Conservation (phyloP, 805 yeast species). For the Blastobotrys americana region DNA sequence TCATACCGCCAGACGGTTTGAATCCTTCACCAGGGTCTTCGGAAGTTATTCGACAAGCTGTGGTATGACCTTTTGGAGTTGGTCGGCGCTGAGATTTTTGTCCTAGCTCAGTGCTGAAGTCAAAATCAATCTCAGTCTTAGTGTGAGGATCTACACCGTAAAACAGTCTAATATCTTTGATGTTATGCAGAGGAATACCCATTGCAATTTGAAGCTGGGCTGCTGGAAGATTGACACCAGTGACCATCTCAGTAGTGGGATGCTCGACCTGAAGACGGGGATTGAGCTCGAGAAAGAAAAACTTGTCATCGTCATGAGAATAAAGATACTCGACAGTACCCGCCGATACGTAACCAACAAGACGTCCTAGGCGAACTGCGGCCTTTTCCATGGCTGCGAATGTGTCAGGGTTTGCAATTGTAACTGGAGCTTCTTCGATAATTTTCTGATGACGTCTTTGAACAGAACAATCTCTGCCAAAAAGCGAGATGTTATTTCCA, state of each 20-base stretch:
- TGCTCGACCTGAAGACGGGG: constrained; percentile 99
- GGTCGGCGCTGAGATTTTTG: constrained; percentile 83
- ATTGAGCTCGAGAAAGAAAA: constrained; percentile 92
- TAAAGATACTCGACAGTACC: constrained; percentile 98
- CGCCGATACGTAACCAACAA: constrained; percentile 97
- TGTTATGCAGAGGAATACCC: constrained; percentile 97
- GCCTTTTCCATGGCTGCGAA: constrained; percentile 92
- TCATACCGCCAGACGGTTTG: constrained; percentile 95
- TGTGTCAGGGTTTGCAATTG: constrained; percentile 80
- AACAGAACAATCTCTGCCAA: constrained; percentile 99
- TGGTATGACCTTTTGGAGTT: constrained; percentile 94
- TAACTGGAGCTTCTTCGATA: constrained; percentile 98
- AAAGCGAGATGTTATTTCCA: constrained; percentile 93
- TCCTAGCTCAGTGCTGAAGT: constrained; percentile 66
- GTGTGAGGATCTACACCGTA: constrained; percentile 97
- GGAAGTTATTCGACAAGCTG: constrained; percentile 97
- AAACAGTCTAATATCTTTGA: constrained; percentile 82
- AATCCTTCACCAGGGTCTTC: constrained; percentile 99
- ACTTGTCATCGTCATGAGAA: constrained; percentile 88
- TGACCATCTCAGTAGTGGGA: constrained; percentile 99
- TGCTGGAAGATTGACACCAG: constrained; percentile 96
- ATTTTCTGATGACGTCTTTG: constrained; percentile 99
- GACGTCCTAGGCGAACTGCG: constrained; percentile 92
- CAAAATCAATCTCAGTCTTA: constrained; percentile 83
- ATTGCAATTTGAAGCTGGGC: constrained; percentile 98